These are phyloP conservation scores for Sistotremastrum suecicum DNA, from an alignment of 768 basidiomycete species.

Conservation along the genomic window DNA sequence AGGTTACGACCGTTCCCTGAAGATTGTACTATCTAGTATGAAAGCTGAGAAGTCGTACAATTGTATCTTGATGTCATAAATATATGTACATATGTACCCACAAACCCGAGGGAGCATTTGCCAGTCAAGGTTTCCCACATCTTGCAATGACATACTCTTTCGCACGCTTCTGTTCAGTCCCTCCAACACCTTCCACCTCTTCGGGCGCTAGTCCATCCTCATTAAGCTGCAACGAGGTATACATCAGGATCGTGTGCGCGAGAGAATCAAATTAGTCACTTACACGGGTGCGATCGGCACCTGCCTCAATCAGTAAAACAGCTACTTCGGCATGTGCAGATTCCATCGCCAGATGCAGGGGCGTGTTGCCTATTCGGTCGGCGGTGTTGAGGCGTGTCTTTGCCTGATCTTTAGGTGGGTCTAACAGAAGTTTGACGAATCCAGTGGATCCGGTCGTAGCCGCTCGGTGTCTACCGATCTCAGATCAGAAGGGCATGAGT, in stretches of 20 bases:
- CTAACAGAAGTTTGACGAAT: constrained; percentile 75
- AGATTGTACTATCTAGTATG: too few relatives aligned
- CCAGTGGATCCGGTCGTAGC: constrained; percentile 90
- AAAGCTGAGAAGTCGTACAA: too few relatives aligned
- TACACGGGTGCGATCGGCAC: constrained; percentile 83
- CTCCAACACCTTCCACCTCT: constrained; percentile 82
- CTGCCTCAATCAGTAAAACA: constrained; percentile 83
- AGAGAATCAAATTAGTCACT: constrained; percentile 16
- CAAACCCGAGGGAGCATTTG: too few relatives aligned
- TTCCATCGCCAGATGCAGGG: constrained; percentile 94
- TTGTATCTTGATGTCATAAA: too few relatives aligned
- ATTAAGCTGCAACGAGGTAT: constrained; percentile 42
- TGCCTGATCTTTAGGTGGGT: constrained; percentile 58
- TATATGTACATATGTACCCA: too few relatives aligned
- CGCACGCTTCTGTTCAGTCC: constrained; percentile 70
- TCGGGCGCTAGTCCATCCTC: constrained; percentile 79
- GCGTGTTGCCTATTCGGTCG: constrained; percentile 84
- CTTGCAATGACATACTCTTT: constrained; percentile 59
- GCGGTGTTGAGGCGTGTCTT: constrained; percentile 80
- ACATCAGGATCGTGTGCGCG: background rate
- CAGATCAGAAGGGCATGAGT: constrained; percentile 3
- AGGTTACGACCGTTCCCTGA: too few relatives aligned
- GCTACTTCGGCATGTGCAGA: constrained; percentile 88
- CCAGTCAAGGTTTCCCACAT: constrained; percentile 42
- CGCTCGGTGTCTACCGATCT: constrained; percentile 65